Conservation (phyloP, 306 rosid species). For the Vigna trinervia region DNA sequence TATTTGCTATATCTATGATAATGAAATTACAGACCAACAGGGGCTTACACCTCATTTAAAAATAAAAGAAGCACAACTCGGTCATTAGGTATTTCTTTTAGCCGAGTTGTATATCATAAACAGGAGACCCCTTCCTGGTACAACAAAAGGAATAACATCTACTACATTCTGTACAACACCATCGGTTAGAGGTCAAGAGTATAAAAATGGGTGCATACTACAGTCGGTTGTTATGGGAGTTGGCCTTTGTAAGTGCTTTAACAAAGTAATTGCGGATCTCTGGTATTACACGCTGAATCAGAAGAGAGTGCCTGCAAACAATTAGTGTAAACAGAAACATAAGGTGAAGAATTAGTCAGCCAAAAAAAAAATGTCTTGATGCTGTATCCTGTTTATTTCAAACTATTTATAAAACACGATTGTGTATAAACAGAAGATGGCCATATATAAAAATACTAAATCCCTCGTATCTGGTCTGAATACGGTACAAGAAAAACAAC, state of each 20-base stretch:
- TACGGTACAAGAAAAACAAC: too few relatives aligned
- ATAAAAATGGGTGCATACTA: slow-evolving; percentile 52
- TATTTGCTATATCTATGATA: slow-evolving; percentile 50
- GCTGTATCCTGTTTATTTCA: slow-evolving; percentile 31
- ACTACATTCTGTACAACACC: slow-evolving; percentile 81
- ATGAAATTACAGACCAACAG: slow-evolving; percentile 47
- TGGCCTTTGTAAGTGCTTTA: slow-evolving; percentile 79
- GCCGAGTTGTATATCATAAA: slow-evolving; percentile 55
- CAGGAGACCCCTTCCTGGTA: slow-evolving; percentile 52
- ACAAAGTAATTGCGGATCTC: slow-evolving; percentile 84
- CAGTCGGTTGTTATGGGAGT: slow-evolving; percentile 61
- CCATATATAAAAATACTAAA: not conserved
- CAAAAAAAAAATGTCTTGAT: not conserved
- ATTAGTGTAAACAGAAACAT: slow-evolving; percentile 40
- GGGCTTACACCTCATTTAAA: slow-evolving; percentile 39
- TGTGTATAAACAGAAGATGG: not conserved
- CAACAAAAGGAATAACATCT: slow-evolving; percentile 55
- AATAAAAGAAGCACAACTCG: slow-evolving; percentile 43
- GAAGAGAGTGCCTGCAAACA: slow-evolving; percentile 78
- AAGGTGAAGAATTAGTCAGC: slow-evolving; percentile 30
- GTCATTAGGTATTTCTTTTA: slow-evolving; percentile 43
- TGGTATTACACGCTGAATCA: slow-evolving; percentile 74
- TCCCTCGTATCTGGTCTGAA: too few relatives aligned
- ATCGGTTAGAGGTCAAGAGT: slow-evolving; percentile 73
- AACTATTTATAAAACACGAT: not conserved